Conservation (phyloP, 2,329 filamentous ascomycete genomes). For the Cordyceps fumosorosea region DNA sequence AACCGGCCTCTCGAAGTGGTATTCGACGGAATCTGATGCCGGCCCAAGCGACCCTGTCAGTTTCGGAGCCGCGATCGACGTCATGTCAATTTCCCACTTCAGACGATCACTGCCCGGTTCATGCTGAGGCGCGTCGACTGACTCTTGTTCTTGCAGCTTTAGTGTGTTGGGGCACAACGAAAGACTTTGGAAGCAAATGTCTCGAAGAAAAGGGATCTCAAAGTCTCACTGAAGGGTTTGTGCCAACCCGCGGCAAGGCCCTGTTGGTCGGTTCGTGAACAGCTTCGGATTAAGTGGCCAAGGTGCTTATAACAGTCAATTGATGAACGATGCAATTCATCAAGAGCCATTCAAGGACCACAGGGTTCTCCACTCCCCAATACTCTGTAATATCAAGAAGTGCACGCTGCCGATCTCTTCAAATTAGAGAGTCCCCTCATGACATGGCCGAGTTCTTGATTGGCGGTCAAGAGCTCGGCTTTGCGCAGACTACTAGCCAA, state of each 20-base stretch:
- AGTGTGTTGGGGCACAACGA: too few species aligned
- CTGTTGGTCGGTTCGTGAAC: too few species aligned
- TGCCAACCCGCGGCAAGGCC: too few species aligned
- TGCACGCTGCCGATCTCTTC: background rate
- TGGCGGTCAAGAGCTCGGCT: background rate
- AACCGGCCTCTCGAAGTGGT: background rate
- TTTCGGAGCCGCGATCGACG: background rate
- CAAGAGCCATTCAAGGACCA: background rate
- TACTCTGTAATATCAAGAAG: too few species aligned
- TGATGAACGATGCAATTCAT: too few species aligned
- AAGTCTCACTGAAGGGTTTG: too few species aligned
- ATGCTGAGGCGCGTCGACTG: background rate
- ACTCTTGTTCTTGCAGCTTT: background rate
- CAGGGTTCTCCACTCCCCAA: background rate
- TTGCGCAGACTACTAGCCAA: background rate
- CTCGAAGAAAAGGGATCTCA: too few species aligned
- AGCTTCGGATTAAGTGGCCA: too few species aligned
- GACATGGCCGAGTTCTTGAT: background rate
- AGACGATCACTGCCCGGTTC: background rate
- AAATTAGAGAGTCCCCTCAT: background rate
- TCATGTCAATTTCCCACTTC: slow-evolving; percentile 1
- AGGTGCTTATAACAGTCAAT: too few species aligned
- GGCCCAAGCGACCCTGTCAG: background rate
- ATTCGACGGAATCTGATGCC: background rate
- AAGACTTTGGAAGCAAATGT: too few species aligned